A percentile compares a stretch with the other conserved stretches of the same genome.
These are phyloP conservation scores for Saturnispora besseyi DNA, from an alignment of 805 yeast species.

Conservation along the genomic window DNA sequence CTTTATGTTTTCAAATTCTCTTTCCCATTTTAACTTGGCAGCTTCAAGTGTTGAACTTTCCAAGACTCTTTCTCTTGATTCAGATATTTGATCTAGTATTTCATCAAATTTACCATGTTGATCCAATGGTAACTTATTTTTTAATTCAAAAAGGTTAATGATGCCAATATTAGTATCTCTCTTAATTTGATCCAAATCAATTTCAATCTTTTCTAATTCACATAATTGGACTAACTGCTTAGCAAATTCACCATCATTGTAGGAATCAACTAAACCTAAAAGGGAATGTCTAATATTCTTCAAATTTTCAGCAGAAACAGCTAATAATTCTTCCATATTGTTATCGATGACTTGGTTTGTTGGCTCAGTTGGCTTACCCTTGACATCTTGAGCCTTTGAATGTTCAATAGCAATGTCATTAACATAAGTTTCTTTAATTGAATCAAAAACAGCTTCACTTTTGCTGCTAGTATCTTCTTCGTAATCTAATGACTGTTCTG, in stretches of 20 bases:
- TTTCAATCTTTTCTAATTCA: slow-evolving; percentile 17
- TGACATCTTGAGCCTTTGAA: slow-evolving; percentile 1
- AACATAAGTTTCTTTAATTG: background rate
- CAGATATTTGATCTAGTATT: slow-evolving; percentile 61
- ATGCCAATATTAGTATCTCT: slow-evolving; percentile 11
- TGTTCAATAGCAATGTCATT: background rate
- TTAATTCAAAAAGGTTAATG: slow-evolving; percentile 61
- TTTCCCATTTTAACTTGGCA: slow-evolving; percentile 83
- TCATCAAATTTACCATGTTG: slow-evolving; percentile 51
- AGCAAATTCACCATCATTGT: slow-evolving; percentile 20
- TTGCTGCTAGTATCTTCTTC: background rate
- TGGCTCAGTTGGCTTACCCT: slow-evolving; percentile 9
- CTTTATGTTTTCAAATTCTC: slow-evolving; percentile 49
- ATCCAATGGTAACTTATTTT: slow-evolving; percentile 40
- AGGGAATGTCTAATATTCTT: slow-evolving; percentile 71
- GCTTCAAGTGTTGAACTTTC: slow-evolving; percentile 78
- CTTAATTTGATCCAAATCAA: slow-evolving; percentile 13
- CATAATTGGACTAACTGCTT: slow-evolving; percentile 16
- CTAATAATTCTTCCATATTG: slow-evolving; percentile 40
- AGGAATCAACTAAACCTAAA: slow-evolving; percentile 34
- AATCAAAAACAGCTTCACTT: background rate
- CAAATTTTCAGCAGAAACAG: slow-evolving; percentile 73
- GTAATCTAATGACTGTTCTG: background rate
- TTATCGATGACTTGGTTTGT: slow-evolving; percentile 35
- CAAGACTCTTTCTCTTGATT: slow-evolving; percentile 62